These are phyloP conservation scores for Apiospora saccharicola DNA, from an alignment of 2,329 filamentous ascomycete species.

Conservation along the genomic window DNA sequence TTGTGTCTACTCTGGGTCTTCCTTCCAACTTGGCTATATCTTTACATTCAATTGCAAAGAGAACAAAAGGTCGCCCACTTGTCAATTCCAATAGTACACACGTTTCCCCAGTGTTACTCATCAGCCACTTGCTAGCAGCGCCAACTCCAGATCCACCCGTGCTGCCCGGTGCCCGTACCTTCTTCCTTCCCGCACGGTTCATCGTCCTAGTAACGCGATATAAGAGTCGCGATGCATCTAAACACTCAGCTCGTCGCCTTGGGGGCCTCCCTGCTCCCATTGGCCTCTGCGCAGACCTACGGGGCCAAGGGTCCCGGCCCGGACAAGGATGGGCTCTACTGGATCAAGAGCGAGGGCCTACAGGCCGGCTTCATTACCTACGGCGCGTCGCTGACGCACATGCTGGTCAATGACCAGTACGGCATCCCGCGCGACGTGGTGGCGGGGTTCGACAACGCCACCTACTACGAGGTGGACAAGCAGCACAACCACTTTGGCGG, in stretches of 20 bases:
- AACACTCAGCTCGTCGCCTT: slow-evolving; percentile 37
- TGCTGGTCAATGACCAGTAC: slow-evolving; percentile 73
- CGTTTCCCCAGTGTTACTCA: neutral
- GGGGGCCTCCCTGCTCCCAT: slow-evolving; percentile 41
- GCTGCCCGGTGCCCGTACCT: neutral
- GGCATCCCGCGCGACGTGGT: slow-evolving; percentile 76
- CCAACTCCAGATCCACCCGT: neutral
- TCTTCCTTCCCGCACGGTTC: slow-evolving; percentile 15
- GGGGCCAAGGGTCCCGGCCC: slow-evolving; percentile 45
- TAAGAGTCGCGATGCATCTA: slow-evolving; percentile 38
- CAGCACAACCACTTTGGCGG: slow-evolving; percentile 76
- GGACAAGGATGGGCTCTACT: slow-evolving; percentile 73
- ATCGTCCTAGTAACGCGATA: neutral
- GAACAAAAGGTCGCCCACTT: neutral
- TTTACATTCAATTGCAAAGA: slow-evolving; percentile 13
- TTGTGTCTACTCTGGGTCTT: neutral
- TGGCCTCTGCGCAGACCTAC: slow-evolving; percentile 38
- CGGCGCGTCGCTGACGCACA: slow-evolving; percentile 75
- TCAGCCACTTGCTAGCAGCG: slow-evolving; percentile 3
- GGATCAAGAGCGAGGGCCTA: slow-evolving; percentile 72
- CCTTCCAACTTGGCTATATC: neutral
- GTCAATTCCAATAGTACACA: neutral
- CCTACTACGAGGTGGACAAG: slow-evolving; percentile 69
- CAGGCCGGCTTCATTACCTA: slow-evolving; percentile 76
- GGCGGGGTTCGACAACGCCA: slow-evolving; percentile 78